Evolutionary conservation across 257 asterid species (phyloP).

Genomic region (Ajuga chamaepitys): DNA sequence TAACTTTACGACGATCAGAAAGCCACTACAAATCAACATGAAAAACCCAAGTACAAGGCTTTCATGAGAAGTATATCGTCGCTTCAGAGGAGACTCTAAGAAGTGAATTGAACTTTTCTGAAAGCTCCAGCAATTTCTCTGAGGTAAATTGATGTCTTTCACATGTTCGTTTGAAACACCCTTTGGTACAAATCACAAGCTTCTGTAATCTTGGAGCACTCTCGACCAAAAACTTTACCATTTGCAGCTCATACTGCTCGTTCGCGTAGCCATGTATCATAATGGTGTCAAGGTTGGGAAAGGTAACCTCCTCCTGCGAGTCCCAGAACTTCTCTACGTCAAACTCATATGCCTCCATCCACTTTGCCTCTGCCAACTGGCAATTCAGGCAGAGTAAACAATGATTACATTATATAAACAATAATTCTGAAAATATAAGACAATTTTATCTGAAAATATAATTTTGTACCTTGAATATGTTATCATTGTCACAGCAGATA

Average conservation of each 20-base stretch:
- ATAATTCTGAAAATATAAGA: neutral
- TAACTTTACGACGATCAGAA: too few species aligned
- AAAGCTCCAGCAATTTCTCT: neutral
- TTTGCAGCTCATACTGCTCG: neutral
- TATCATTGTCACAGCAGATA: neutral
- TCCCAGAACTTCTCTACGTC: too few species aligned
- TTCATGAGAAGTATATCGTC: neutral
- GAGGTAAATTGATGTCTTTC: neutral
- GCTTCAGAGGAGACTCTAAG: constrained; percentile 13
- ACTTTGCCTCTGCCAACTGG: neutral
- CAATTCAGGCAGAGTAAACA: neutral
- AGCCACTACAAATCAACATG: neutral
- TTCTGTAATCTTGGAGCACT: neutral
- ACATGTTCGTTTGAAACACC: neutral
- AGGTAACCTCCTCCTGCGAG: neutral
- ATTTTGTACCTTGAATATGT: neutral
- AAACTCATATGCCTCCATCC: too few species aligned
- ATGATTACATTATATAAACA: neutral
- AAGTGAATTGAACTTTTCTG: neutral
- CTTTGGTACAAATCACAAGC: neutral
- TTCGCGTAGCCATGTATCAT: neutral
- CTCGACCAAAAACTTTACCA: neutral
- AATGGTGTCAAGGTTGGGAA: neutral
- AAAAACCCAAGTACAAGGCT: neutral
- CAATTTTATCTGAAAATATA: neutral